These are phyloP conservation scores for Panicum hallii DNA, from an alignment of 202 grass and related monocot species.

Conservation along the genomic window DNA sequence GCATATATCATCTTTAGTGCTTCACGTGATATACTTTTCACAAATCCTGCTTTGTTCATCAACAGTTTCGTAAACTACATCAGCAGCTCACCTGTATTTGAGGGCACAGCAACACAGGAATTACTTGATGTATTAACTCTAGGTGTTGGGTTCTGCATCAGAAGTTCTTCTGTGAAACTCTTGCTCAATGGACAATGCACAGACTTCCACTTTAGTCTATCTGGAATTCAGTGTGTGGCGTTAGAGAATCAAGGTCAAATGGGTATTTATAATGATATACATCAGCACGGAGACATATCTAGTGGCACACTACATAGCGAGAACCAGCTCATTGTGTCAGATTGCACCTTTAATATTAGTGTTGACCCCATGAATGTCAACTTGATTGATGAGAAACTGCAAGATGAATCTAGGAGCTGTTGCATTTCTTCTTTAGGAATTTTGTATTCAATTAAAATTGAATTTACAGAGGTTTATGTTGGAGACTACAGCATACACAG, in stretches of 20 bases:
- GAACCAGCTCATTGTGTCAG: constrained; percentile 61
- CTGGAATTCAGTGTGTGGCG: constrained; percentile 60
- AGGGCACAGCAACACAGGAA: constrained; percentile 43
- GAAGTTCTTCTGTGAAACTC: constrained; percentile 61
- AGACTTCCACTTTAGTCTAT: constrained; percentile 53
- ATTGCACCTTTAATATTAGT: constrained; percentile 54
- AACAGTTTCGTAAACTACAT: constrained; percentile 49
- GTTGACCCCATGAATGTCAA: constrained; percentile 49
- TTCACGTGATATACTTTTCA: constrained; percentile 52
- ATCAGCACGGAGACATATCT: constrained; percentile 31
- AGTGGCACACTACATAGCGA: constrained; percentile 42
- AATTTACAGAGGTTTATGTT: constrained; percentile 67
- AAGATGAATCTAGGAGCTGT: constrained; percentile 36
- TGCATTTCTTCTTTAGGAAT: constrained; percentile 38
- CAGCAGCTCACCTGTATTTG: constrained; percentile 44
- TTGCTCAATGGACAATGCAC: constrained; percentile 50
- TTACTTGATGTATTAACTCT: constrained; percentile 51
- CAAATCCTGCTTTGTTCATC: constrained; percentile 37
- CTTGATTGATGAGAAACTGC: constrained; percentile 26
- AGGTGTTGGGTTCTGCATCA: constrained; percentile 66
- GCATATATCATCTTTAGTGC: constrained; percentile 56
- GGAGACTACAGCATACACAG: constrained; percentile 55
- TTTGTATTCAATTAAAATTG: constrained; percentile 57
- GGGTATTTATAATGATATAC: constrained; percentile 34
- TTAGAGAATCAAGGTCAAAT: constrained; percentile 52